A percentile compares a stretch with the other conserved stretches of the same genome.
phyloP scores from a whole-genome alignment of 1,284 basidiomycete genomes.

The Trametes pubescens region DNA sequence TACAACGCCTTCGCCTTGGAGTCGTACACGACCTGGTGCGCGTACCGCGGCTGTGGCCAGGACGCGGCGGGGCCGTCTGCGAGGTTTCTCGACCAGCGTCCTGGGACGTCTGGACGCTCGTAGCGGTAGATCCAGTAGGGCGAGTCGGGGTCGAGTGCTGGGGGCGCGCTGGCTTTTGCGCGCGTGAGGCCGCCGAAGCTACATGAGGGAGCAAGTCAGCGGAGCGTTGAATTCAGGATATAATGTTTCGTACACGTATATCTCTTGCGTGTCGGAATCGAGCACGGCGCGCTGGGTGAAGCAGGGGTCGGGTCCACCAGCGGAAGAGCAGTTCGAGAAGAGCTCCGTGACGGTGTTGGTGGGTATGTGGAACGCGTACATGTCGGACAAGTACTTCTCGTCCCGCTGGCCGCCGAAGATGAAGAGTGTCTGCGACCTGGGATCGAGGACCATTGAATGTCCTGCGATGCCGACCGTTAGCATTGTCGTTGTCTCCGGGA shows the following conservation, averaged over 20 bases:
- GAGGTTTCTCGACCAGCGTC: slow-evolving; percentile 68
- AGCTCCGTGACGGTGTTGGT: slow-evolving; percentile 67
- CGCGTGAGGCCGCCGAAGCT: slow-evolving; percentile 70
- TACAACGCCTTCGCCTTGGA: slow-evolving; percentile 60
- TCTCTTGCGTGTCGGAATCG: slow-evolving; percentile 66
- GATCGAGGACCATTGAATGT: slow-evolving; percentile 82
- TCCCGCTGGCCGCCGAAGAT: slow-evolving; percentile 77
- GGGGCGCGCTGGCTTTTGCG: slow-evolving; percentile 48
- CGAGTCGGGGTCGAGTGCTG: slow-evolving; percentile 55
- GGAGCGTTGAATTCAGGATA: neutral
- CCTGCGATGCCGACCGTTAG: slow-evolving; percentile 46
- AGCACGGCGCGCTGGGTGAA: slow-evolving; percentile 78
- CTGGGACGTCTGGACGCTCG: slow-evolving; percentile 54
- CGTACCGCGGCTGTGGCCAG: slow-evolving; percentile 59
- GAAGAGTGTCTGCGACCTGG: slow-evolving; percentile 61
- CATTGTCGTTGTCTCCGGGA: neutral
- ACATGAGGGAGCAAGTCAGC: neutral
- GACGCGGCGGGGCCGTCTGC: slow-evolving; percentile 38
- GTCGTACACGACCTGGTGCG: slow-evolving; percentile 81
- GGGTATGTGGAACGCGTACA: slow-evolving; percentile 74
- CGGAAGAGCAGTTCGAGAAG: slow-evolving; percentile 63
- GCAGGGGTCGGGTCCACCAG: slow-evolving; percentile 70
- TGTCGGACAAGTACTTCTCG: slow-evolving; percentile 71
- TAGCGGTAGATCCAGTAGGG: slow-evolving; percentile 75
- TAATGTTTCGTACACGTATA: slow-evolving; percentile 69